Conservation (phyloP, 1,139 yeast genomes). For the Sugiyamaella sp. region DNA sequence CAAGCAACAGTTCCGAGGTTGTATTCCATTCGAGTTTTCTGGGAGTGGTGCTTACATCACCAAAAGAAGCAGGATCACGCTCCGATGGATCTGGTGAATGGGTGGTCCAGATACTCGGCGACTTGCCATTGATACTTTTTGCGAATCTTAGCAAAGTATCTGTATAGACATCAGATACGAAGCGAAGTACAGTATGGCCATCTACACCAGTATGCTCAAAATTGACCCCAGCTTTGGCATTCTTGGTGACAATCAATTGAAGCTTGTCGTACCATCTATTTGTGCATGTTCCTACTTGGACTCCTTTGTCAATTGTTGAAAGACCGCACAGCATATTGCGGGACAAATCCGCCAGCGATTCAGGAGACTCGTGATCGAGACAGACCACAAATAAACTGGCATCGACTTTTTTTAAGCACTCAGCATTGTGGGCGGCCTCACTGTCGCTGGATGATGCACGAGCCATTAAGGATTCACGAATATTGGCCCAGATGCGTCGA, state of each 20-base stretch:
- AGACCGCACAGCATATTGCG: slow-evolving; percentile 87
- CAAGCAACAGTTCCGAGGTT: slow-evolving; percentile 73
- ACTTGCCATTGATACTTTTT: slow-evolving; percentile 73
- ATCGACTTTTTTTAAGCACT: slow-evolving; percentile 74
- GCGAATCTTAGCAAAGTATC: slow-evolving; percentile 90
- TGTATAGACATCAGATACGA: slow-evolving; percentile 87
- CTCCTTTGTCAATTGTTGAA: slow-evolving; percentile 76
- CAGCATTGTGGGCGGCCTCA: slow-evolving; percentile 51
- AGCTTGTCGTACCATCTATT: slow-evolving; percentile 94
- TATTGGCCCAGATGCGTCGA: slow-evolving; percentile 79
- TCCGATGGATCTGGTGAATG: slow-evolving; percentile 52
- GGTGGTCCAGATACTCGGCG: slow-evolving; percentile 76
- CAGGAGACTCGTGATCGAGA: slow-evolving; percentile 73
- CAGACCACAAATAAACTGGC: slow-evolving; percentile 81
- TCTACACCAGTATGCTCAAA: slow-evolving; percentile 96
- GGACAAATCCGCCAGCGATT: slow-evolving; percentile 67
- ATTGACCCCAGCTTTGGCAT: slow-evolving; percentile 91
- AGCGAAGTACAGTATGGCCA: slow-evolving; percentile 88
- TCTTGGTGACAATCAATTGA: slow-evolving; percentile 85
- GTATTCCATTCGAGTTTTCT: slow-evolving; percentile 88
- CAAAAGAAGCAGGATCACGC: slow-evolving; percentile 48
- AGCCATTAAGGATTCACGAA: slow-evolving; percentile 55
- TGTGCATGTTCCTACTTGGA: slow-evolving; percentile 91
- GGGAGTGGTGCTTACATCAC: slow-evolving; percentile 57
- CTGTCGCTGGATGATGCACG: slow-evolving; percentile 40